Evolutionary conservation across 176 grass and related monocot genomes (phyloP), one percentile per base, ranked within the genome.

Genomic region (Raddia distichophylla): DNA sequence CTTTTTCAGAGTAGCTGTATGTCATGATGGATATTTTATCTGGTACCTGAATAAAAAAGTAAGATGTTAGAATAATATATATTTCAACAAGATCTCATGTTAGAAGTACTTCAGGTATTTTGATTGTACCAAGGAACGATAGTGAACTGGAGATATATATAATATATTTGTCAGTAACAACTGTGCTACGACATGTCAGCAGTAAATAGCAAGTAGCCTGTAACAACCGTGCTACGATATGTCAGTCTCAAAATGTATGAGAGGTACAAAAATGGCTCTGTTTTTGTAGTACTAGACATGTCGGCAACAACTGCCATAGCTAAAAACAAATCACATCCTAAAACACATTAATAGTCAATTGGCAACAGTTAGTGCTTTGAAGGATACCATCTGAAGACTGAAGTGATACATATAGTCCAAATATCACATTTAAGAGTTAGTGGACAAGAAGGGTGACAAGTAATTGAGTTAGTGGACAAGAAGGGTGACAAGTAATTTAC

Each of bases 31-130:
- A 58, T n/a, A 47, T 69, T 47, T 71, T 79, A 75, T 86, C 89
- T 74, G 69, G 56, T 12, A 84, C 76, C 94, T 97, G 89, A 84
- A 63, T 65, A 56, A 79, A 56, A 79, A 85, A 88, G 58, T 75
- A 67, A 18, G 81, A 70, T 63, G 40, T 76, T 62, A 90, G 34
- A 69, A 66, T n/a, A 77, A 33, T 18, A 82, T n/a, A 63, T 45
- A 63, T 45, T 86, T 89, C 18, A 51, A 61, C 63, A 81, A 15
- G 62, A 48, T 64, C 45, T 52, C 63, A 45, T 8, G 17, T 42
- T 8, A 18, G 8, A 76, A 84, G 8, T 46, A 62, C 60, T 48
- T 18, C 3, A 70, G 56, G n/a, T 18, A 64, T 71, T 80, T 34
- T 20, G 16, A 19, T 11, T 52, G 42, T 46, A 7, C 4, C 19